Base-by-base conservation (phyloP, 2,329 filamentous ascomycete genomes). In the Cercospora zeina region DNA sequence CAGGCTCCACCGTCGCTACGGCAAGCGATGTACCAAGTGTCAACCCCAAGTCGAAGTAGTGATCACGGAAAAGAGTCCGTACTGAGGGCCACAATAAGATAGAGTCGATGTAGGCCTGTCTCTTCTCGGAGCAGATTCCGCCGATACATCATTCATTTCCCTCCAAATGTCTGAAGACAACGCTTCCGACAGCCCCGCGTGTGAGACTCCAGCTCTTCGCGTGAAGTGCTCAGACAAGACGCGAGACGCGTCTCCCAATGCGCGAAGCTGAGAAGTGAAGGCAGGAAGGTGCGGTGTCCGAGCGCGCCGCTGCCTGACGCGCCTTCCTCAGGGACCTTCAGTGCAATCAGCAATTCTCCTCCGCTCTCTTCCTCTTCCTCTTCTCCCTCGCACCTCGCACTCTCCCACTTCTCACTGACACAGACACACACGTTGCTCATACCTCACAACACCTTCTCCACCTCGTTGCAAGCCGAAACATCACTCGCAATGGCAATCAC, bases 1-100 rank as follows among this genome's bases (percentile, higher is more conserved):
- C 79, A 47, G 79, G 80, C 10, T 75, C 76, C 7, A 81, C 79
- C 2, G 77, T 76, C 24, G 78, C 77, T 3, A 73, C 76, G n/a
- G 72, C 75, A 8, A 77, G 76, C 31, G 77, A 77, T 50, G 69
- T 80, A 60, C 76, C 77, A 7, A 63, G 59, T 30, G 62, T 65
- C 30, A 65, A 65, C 56, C 62, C 62, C 39, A 16, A 34, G 49
- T 31, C 27, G 27, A 53, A 53, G 49, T 34, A 31, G 31, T 19
- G 16, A 14, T 53, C n/a, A 21, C 30, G 30, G n/a, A 33, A 27
- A 53, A n/a, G n/a, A 3, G 24, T 27, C 24, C 24, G 3, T 27
- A 27, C 24, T 27, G 24, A 27, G 24, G 24, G 3, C 6, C 24
- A 3, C 24, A 27, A 27, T 6, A 27, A 27, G 24, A 27, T 24